Conservation (phyloP, 306 rosid species). For the Clitoria ternatea region DNA sequence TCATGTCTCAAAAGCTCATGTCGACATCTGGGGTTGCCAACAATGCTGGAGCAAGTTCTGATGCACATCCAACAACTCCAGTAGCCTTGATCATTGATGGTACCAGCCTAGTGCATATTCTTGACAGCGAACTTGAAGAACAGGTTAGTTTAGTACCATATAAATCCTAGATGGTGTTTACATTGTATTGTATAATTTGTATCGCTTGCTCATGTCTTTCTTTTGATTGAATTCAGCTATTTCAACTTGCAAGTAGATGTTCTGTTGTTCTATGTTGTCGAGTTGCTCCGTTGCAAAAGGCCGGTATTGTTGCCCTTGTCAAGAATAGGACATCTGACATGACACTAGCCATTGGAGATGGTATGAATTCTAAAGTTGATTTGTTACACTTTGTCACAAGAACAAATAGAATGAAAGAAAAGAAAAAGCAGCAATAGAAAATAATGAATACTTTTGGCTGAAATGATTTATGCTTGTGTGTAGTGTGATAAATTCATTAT, state of each 20-base stretch:
- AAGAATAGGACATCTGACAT: conserved; percentile 78
- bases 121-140: conserved; percentile 79
- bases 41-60: conserved; percentile 34
- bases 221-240: conserved; percentile 62
- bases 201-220: no score
- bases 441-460: not conserved
- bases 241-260: conserved; percentile 67
- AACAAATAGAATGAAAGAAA: not conserved
- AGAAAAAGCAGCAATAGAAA: not conserved
- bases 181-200: not conserved
- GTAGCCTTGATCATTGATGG: conserved; percentile 92
- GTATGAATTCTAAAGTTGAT: conserved; percentile 33
- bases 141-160: conserved; percentile 48
- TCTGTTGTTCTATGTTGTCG: conserved; percentile 96
- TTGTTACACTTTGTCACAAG: not conserved
- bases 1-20: conserved; percentile 47
- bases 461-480: not conserved
- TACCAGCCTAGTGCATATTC: conserved; percentile 86
- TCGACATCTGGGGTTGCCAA: conserved; percentile 24
- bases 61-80: conserved; percentile 24
- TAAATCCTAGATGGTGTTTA: conserved; percentile 9
- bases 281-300: conserved; percentile 94
- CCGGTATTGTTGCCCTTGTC: conserved; percentile 86
- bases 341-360: conserved; percentile 98
- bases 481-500: not conserved